A percentile compares a stretch with the other conserved stretches of the same genome.
Evolutionary conservation across 2,329 filamentous ascomycete species (phyloP).

Genomic region (Penicillium aurantiogriseum): DNA sequence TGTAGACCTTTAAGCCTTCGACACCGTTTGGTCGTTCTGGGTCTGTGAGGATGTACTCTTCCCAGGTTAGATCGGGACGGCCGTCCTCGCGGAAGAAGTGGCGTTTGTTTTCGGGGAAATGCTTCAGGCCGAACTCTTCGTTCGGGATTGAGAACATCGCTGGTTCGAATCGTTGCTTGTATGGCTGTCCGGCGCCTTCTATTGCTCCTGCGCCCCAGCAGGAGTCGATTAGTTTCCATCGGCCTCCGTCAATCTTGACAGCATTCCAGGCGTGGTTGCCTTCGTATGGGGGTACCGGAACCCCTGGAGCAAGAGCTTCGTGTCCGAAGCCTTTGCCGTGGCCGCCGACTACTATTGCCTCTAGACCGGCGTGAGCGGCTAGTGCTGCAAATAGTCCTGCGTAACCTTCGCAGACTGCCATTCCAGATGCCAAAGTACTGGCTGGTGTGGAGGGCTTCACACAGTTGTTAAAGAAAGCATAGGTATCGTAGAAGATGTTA

Average conservation of each 20-base stretch:
- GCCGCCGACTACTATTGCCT: conserved; percentile 70
- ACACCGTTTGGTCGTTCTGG: conserved; percentile 46
- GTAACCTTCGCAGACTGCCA: conserved; percentile 90
- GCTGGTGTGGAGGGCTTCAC: conserved; percentile 67
- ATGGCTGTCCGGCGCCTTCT: conserved; percentile 53
- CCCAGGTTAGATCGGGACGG: conserved; percentile 63
- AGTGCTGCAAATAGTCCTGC: conserved; percentile 78
- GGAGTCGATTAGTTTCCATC: conserved; percentile 87
- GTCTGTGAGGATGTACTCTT: conserved; percentile 73
- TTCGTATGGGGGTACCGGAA: conserved; percentile 63
- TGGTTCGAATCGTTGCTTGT: conserved; percentile 67
- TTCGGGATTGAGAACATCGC: conserved; percentile 63
- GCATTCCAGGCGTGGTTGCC: conserved; percentile 88
- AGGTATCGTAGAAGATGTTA: conserved; percentile 82
- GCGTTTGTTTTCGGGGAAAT: conserved; percentile 69
- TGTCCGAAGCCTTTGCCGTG: conserved; percentile 87
- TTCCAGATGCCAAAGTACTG: conserved; percentile 70
- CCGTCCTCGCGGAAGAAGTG: conserved; percentile 77
- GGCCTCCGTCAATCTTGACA: conserved; percentile 77
- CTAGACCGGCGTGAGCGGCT: conserved; percentile 74
- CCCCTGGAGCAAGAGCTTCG: conserved; percentile 59
- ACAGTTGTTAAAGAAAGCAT: conserved; percentile 71
- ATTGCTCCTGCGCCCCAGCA: conserved; percentile 90
- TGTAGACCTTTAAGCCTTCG: conserved; percentile 49
- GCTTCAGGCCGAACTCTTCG: conserved; percentile 74